Evolutionary conservation across 768 basidiomycete species (phyloP), one percentile per base, ranked within the genome.

Genomic region (Leccinum aurantiacum): DNA sequence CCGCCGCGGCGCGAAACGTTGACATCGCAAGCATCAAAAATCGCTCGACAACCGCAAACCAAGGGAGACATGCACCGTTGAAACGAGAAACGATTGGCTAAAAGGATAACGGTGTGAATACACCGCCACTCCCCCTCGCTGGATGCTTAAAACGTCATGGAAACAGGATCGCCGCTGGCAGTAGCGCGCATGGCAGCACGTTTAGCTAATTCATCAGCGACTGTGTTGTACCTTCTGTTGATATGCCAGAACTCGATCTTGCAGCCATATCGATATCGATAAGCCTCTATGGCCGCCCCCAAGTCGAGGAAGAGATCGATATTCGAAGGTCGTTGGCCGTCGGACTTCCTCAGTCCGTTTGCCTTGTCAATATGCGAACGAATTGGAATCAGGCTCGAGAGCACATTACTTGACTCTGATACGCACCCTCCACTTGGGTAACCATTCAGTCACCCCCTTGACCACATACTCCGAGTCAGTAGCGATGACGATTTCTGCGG

Each of bases 231-330:
- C 25, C 60, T 57, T 47, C 70, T 63, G 9, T 44, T 49, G 48
- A 76, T 57, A 37, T 67, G 58, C 61, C 69, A 69, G 53, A 75
- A 74, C 22, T 47, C 57, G 29, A 76, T 61, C 14, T 50, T 57
- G 48, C 62, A 64, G 14, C 15, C 51, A 37, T 44, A 55, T 24
- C 35, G 35, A 37, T 37, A 37, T 37, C 35, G 35, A 37, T 37
- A 37, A 37, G 14, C 14, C 35, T 37, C 35, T 37, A 37, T 37
- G 35, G 35, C 61, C 6, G 48, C 33, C 29, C 54, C 46, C 9
- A 63, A 50, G 7, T 51, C 52, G 41, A 46, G 31, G 48, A 63
- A 60, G 11, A 63, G 17, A 11, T 60, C 62, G 3, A 60, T 25
- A 33, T 60, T 60, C 41, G 56, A 53, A 15, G 56, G 59, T 11